Percentiles rank a stretch among this genome's conserved stretches.
Conservation (phyloP, 2,329 filamentous ascomycete genomes). For the Stromatinia cepivora region DNA sequence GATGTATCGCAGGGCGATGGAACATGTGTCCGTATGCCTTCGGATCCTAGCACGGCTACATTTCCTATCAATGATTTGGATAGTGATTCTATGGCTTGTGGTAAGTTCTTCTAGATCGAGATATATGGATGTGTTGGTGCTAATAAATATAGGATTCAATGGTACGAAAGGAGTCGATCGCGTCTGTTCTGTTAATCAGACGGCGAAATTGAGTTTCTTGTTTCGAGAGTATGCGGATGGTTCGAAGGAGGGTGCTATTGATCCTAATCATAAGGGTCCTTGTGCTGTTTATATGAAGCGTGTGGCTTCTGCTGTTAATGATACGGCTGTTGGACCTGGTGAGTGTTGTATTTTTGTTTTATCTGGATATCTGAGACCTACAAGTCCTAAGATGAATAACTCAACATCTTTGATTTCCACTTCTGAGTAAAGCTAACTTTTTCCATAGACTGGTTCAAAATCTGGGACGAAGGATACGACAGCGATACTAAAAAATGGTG, state of each 20-base stretch:
- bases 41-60: slow-evolving; percentile 52
- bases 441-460: slow-evolving; percentile 66
- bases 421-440: background rate
- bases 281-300: slow-evolving; percentile 75
- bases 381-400: background rate
- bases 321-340: slow-evolving; percentile 59
- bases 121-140: slow-evolving; percentile 3
- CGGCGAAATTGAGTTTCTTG: slow-evolving; percentile 51
- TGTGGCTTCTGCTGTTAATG: slow-evolving; percentile 55
- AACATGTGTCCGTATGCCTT: slow-evolving; percentile 69
- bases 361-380: background rate
- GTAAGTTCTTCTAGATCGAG: slow-evolving; percentile 46
- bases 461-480: slow-evolving; percentile 70
- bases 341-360: background rate
- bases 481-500: slow-evolving; percentile 60
- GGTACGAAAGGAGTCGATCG: slow-evolving; percentile 51
- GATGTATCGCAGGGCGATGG: slow-evolving; percentile 66
- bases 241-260: slow-evolving; percentile 55
- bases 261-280: slow-evolving; percentile 63
- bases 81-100: slow-evolving; percentile 69
- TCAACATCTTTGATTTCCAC: background rate
- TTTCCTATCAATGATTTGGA: slow-evolving; percentile 57
- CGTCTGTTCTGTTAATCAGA: slow-evolving; percentile 44
- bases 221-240: slow-evolving; percentile 63
- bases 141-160: slow-evolving; percentile 44